A percentile compares a stretch with the other conserved stretches of the same genome.
Conservation (phyloP, 2,329 filamentous ascomycete genomes). For the Fusarium chuoi region DNA sequence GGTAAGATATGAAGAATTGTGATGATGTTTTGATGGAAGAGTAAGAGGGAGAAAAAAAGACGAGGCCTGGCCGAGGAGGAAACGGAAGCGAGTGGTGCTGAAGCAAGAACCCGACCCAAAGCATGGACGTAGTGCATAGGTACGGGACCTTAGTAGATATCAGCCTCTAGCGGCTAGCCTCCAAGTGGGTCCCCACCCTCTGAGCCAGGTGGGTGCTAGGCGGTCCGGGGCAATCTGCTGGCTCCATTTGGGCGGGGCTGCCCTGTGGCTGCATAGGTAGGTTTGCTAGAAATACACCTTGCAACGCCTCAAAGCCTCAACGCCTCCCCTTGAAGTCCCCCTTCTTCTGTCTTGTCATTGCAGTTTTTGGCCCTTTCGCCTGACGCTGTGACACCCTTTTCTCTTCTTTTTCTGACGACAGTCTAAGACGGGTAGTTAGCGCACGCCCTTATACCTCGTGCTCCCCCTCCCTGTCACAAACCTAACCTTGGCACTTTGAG, state of each 20-base stretch:
- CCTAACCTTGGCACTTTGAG: slow-evolving; percentile 7
- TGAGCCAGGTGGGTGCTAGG: not conserved
- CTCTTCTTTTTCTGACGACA: not conserved
- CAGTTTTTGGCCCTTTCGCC: slow-evolving; percentile 3
- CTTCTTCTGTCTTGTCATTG: not conserved
- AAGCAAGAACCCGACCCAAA: slow-evolving; percentile 21
- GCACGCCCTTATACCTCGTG: slow-evolving; percentile 17
- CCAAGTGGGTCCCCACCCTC: not conserved
- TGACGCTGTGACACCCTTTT: slow-evolving; percentile 11
- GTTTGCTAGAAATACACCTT: not conserved
- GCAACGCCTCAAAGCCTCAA: not conserved
- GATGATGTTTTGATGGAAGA: slow-evolving; percentile 44
- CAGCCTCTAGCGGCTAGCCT: slow-evolving; percentile 2
- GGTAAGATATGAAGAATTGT: slow-evolving; percentile 29
- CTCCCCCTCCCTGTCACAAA: not conserved
- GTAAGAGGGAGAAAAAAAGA: slow-evolving; percentile 45
- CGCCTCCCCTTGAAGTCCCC: not conserved
- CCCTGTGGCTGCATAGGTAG: not conserved
- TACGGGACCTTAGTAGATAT: slow-evolving; percentile 12
- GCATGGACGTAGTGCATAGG: slow-evolving; percentile 19
- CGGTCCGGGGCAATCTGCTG: slow-evolving; percentile 6
- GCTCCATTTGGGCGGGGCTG: not conserved
- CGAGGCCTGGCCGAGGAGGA: slow-evolving; percentile 41
- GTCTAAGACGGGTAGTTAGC: not conserved
- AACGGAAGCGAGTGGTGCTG: slow-evolving; percentile 32